A percentile compares a stretch with the other conserved stretches of the same genome.
Evolutionary conservation across 768 basidiomycete genomes (phyloP).

Genomic region (Leccinum incarnatum): DNA sequence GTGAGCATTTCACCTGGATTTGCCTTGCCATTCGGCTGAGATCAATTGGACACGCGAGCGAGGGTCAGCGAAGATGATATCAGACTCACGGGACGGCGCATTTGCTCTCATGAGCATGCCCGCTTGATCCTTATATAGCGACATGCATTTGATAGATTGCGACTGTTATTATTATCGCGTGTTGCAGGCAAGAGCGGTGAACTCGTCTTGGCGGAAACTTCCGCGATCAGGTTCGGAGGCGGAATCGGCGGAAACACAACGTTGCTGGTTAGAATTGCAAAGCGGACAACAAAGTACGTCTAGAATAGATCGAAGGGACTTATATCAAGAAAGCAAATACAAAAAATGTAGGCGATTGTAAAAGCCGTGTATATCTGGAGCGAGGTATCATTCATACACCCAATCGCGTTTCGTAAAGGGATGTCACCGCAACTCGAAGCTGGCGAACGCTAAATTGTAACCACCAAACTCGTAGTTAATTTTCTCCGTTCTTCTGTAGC

Average conservation of each 20-base stretch:
- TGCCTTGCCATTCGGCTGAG: conserved; percentile 7
- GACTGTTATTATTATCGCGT: conserved; percentile 6
- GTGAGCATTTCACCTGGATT: conserved; percentile 15
- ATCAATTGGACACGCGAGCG: conserved; percentile 13
- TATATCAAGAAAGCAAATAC: conserved; percentile 13
- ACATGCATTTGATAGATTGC: conserved; percentile 22
- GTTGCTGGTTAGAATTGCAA: conserved; percentile 18
- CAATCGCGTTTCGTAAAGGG: conserved; percentile 6
- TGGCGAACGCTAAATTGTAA: conserved; percentile 87
- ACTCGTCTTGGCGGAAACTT: not conserved
- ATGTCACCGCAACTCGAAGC: conserved; percentile 59
- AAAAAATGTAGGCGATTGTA: conserved; percentile 15
- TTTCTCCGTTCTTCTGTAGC: conserved; percentile 87
- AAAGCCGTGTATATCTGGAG: conserved; percentile 19
- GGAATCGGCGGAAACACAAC: conserved; percentile 8
- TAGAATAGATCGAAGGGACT: conserved; percentile 13
- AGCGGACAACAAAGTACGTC: conserved; percentile 14
- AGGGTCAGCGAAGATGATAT: conserved; percentile 13
- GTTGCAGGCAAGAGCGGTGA: not conserved
- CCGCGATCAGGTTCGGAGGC: conserved; percentile 1
- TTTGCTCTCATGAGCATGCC: conserved; percentile 16
- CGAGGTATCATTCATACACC: conserved; percentile 19
- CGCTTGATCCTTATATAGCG: conserved; percentile 6
- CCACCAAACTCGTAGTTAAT: conserved; percentile 98
- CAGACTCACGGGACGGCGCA: conserved; percentile 15